Evolutionary conservation across 139 green algal genomes (phyloP).

Genomic region (Astrephomene gubernaculifera): DNA sequence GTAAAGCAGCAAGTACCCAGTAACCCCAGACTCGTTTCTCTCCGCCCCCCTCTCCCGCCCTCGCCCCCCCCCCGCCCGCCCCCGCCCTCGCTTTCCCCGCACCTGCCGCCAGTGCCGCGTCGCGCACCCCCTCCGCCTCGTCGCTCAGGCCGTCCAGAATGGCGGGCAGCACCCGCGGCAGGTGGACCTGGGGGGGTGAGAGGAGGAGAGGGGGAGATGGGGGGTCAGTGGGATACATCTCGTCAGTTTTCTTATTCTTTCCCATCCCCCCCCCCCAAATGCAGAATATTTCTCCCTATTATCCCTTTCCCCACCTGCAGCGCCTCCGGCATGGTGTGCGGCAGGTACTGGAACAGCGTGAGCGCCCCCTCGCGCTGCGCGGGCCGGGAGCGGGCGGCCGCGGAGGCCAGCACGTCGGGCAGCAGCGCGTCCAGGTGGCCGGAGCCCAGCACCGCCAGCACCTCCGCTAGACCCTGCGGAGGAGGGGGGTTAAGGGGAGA

Average conservation of each 20-base stretch:
- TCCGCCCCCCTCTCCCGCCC: not conserved
- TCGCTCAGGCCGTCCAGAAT: constrained; percentile 96
- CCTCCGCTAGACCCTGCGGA: constrained; percentile 88
- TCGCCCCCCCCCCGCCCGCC: too few species aligned
- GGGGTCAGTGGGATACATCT: not conserved
- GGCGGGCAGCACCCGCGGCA: constrained; percentile 81
- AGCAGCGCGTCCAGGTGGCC: constrained; percentile 85
- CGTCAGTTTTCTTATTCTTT: not conserved
- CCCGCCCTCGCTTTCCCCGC: not conserved
- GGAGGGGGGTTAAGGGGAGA: not conserved
- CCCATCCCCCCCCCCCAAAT: not conserved
- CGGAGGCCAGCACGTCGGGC: constrained; percentile 80
- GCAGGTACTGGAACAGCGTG: constrained; percentile 87
- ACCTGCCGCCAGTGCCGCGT: constrained; percentile 88
- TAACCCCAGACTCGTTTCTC: not conserved
- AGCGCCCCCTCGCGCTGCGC: constrained; percentile 90
- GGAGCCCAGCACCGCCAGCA: constrained; percentile 86
- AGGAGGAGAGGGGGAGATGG: not conserved
- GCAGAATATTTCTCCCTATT: not conserved
- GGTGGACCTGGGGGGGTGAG: constrained; percentile 63
- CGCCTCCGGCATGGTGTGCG: constrained; percentile 62
- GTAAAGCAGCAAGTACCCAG: too few species aligned
- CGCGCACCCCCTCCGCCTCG: constrained; percentile 93
- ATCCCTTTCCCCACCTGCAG: constrained; percentile 22
- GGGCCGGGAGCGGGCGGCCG: constrained; percentile 24